Evolutionary conservation across 2,329 filamentous ascomycete species (phyloP).

Genomic region (Monilinia polystroma): DNA sequence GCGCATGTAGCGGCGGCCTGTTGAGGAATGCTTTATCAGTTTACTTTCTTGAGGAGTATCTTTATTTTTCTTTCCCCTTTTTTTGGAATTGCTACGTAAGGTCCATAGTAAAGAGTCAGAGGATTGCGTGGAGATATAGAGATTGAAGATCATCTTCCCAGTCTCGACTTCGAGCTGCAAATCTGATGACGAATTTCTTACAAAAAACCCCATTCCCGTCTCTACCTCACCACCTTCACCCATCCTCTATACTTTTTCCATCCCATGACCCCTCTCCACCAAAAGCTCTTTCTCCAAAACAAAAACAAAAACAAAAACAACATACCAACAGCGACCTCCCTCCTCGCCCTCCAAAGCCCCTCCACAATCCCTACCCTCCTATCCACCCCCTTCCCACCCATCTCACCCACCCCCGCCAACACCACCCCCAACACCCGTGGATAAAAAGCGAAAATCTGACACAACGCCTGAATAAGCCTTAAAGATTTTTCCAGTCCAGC

Average conservation of each 20-base stretch:
- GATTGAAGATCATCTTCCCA: background rate
- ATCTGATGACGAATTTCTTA: background rate
- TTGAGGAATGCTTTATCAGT: background rate
- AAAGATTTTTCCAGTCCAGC: conserved; percentile 62
- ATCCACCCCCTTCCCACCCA: background rate
- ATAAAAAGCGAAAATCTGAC: conserved; percentile 50
- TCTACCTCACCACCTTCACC: background rate
- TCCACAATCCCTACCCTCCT: conserved; percentile 33
- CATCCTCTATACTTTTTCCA: too few relatives aligned
- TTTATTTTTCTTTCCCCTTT: background rate
- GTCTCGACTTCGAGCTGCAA: background rate
- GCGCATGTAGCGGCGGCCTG: conserved; percentile 62
- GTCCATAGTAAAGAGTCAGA: background rate
- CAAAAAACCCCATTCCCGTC: background rate
- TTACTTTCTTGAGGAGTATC: background rate
- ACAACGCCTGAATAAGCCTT: conserved; percentile 54
- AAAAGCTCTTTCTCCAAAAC: background rate
- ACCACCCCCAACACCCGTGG: conserved; percentile 32
- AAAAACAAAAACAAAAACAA: conserved; percentile 19
- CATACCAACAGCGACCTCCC: conserved; percentile 47
- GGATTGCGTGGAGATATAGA: background rate
- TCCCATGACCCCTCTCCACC: too few relatives aligned
- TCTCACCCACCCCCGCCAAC: conserved; percentile 27
- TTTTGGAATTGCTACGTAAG: background rate
- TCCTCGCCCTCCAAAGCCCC: conserved; percentile 41